These are phyloP conservation scores for Colletotrichum sojae DNA, from an alignment of 2,329 filamentous ascomycete genomes.

Conservation along the genomic window DNA sequence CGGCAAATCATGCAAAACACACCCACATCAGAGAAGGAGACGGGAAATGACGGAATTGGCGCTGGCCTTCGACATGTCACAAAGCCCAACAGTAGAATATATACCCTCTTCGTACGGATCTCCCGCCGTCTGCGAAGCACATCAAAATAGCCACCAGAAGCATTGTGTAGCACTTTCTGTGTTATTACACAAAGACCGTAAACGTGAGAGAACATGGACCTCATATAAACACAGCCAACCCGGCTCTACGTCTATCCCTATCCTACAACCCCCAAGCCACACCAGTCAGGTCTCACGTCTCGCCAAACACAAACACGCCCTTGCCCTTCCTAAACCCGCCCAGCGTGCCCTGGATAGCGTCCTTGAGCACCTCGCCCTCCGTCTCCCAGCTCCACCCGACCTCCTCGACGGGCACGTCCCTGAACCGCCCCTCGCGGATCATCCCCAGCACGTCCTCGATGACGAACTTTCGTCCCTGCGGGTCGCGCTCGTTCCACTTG, in stretches of 20 bases:
- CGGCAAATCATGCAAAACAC: no score
- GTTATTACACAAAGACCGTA: no score
- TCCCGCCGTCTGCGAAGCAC: no score
- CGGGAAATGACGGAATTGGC: no score
- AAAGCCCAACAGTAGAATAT: no score
- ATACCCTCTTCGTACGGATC: no score
- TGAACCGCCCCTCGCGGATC: conserved; percentile 82
- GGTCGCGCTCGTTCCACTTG: conserved; percentile 85
- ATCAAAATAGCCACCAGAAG: no score
- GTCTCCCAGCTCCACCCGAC: conserved; percentile 89
- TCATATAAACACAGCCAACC: background rate
- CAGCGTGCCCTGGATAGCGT: conserved; percentile 86
- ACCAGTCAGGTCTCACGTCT: conserved; percentile 58
- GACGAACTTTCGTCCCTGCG: conserved; percentile 80
- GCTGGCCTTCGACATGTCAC: no score
- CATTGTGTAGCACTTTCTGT: no score
- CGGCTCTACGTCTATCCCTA: conserved; percentile 10
- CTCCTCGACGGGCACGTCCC: conserved; percentile 85
- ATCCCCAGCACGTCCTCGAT: conserved; percentile 88
- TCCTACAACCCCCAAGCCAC: conserved; percentile 20
- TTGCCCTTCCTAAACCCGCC: conserved; percentile 90
- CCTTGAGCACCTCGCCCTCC: conserved; percentile 75
- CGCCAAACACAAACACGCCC: conserved; percentile 86
- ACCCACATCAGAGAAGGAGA: no score
- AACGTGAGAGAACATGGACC: background rate